A percentile compares a stretch with the other conserved stretches of the same genome.
Conservation (phyloP, 495 filamentous ascomycete genomes). For the Glonium stellatum region DNA sequence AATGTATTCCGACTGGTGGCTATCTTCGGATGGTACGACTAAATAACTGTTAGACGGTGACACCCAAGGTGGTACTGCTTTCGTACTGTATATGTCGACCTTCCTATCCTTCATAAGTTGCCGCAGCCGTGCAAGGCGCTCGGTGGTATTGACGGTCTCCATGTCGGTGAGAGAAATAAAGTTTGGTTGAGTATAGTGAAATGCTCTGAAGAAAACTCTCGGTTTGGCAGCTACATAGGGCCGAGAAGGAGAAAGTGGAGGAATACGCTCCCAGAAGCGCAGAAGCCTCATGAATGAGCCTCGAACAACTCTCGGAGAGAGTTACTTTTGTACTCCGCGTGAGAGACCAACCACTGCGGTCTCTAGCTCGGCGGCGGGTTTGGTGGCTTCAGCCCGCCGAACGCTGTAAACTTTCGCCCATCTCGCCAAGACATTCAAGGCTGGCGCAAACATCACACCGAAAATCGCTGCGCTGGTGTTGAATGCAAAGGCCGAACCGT, state of each 20-base stretch:
- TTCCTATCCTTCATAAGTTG: constrained; percentile 81
- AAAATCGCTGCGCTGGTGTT: too few species aligned
- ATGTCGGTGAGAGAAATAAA: constrained; percentile 53
- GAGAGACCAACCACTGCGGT: neutral
- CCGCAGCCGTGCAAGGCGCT: constrained; percentile 68
- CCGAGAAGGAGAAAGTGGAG: neutral
- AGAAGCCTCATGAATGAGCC: neutral
- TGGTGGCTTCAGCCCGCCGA: neutral
- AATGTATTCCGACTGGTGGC: constrained; percentile 96
- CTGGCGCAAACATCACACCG: too few species aligned
- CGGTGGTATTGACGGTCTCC: constrained; percentile 75
- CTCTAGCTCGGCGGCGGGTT: neutral
- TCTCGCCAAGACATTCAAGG: too few species aligned
- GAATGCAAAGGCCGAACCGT: too few species aligned
- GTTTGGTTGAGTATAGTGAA: constrained; percentile 26
- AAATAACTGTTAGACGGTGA: constrained; percentile 11
- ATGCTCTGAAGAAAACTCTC: constrained; percentile 4
- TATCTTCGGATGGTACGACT: constrained; percentile 98
- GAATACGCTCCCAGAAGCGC: constrained; percentile 13
- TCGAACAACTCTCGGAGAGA: neutral
- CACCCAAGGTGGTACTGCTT: neutral
- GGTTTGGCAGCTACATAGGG: constrained; percentile 20
- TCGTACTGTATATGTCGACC: constrained; percentile 89
- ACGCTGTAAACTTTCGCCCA: too few species aligned
- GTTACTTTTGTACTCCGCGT: neutral